Conservation (phyloP, 129 eudicot species). For the Pulicaria dysenterica region DNA sequence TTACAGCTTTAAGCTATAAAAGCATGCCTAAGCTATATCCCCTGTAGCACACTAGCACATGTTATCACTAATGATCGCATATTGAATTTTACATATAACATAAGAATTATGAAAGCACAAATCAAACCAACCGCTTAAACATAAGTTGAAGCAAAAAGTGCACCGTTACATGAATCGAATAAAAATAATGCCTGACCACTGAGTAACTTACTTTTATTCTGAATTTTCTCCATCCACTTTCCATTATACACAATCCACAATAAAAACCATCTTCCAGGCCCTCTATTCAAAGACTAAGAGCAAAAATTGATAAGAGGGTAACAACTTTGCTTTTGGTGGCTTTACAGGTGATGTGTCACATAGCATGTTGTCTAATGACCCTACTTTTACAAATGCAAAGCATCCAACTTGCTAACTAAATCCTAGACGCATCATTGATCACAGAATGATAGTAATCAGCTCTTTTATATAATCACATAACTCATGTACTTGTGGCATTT, state of each 20-base stretch:
- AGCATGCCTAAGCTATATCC: neutral
- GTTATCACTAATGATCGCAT: neutral
- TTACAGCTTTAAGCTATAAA: neutral
- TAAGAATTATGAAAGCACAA: neutral
- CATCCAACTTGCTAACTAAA: neutral
- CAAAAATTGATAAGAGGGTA: neutral
- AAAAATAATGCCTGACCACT: neutral
- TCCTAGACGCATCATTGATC: conserved; percentile 10
- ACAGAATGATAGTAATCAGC: neutral
- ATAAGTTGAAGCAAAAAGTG: neutral
- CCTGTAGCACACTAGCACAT: neutral
- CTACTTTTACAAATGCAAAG: neutral
- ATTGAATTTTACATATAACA: neutral
- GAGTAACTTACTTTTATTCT: neutral
- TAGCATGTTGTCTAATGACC: conserved; percentile 2
- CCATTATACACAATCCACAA: neutral
- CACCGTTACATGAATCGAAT: neutral
- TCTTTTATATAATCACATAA: neutral
- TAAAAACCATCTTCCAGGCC: neutral
- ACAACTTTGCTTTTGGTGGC: neutral
- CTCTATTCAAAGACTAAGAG: neutral
- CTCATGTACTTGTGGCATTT: neutral
- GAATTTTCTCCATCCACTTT: neutral
- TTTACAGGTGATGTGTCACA: neutral
- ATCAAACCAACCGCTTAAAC: neutral